Percentiles rank a stretch among this genome's conserved stretches.
These are phyloP conservation scores for Aulographum hederae DNA, from an alignment of 2,329 filamentous ascomycete genomes.

Conservation along the genomic window DNA sequence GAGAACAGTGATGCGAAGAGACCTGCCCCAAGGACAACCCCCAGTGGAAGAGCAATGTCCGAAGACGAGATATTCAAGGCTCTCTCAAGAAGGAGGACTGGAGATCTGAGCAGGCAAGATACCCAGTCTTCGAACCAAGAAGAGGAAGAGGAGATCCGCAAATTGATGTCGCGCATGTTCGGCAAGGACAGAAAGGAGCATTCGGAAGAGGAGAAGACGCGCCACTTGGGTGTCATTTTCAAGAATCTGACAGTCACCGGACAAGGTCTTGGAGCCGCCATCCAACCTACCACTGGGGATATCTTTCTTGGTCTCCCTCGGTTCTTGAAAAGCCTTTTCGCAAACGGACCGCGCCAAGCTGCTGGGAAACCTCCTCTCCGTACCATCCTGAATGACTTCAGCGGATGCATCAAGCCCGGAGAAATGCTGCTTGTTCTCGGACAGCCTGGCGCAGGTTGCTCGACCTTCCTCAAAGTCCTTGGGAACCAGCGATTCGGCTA, in stretches of 20 bases:
- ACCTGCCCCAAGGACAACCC: no score
- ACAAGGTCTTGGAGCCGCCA: slow-evolving; percentile 39
- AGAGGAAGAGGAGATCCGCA: slow-evolving; percentile 36
- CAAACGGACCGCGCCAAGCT: slow-evolving; percentile 21
- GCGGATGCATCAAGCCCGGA: slow-evolving; percentile 53
- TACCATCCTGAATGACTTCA: slow-evolving; percentile 45
- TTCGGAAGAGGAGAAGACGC: slow-evolving; percentile 51
- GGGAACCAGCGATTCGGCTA: slow-evolving; percentile 46
- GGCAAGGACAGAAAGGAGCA: slow-evolving; percentile 42
- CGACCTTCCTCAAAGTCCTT: slow-evolving; percentile 51
- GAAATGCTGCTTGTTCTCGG: slow-evolving; percentile 57
- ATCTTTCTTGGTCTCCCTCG: slow-evolving; percentile 40
- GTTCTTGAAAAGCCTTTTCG: slow-evolving; percentile 31
- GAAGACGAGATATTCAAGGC: slow-evolving; percentile 35
- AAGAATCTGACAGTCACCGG: slow-evolving; percentile 44
- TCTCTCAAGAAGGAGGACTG: slow-evolving; percentile 30
- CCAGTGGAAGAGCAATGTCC: slow-evolving; percentile 11
- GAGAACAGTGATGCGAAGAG: no score
- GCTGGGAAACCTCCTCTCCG: slow-evolving; percentile 36
- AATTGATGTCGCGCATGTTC: slow-evolving; percentile 53
- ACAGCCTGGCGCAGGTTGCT: slow-evolving; percentile 51
- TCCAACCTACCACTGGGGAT: slow-evolving; percentile 43
- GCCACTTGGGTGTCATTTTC: slow-evolving; percentile 49
- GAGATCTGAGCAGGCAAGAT: slow-evolving; percentile 1
- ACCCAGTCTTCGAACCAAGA: slow-evolving; percentile 11